A percentile compares a stretch with the other conserved stretches of the same genome.
These are phyloP conservation scores for Diaporthe capsici DNA, from an alignment of 2,329 filamentous ascomycete species.

Conservation along the genomic window DNA sequence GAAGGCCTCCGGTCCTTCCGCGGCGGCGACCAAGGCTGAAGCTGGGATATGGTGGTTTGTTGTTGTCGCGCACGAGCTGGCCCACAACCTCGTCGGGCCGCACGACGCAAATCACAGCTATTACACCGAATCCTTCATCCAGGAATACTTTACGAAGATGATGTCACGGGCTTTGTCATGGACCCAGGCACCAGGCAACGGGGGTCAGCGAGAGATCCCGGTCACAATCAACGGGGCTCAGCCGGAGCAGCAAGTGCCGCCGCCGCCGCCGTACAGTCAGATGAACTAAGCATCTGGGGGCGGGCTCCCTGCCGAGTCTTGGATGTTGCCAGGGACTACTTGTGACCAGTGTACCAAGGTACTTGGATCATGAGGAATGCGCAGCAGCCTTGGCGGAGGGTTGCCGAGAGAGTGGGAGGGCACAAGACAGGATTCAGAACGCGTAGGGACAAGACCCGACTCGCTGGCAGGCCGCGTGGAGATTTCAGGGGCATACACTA, in stretches of 20 bases:
- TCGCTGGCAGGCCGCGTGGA: conserved; percentile 18
- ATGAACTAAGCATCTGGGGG: neutral
- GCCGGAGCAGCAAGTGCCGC: conserved; percentile 22
- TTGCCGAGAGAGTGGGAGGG: conserved; percentile 13
- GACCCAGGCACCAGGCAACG: conserved; percentile 41
- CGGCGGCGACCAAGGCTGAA: conserved; percentile 66
- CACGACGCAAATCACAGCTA: conserved; percentile 87
- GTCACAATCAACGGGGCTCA: conserved; percentile 33
- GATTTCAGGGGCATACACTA: conserved; percentile 27
- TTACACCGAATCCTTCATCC: conserved; percentile 86
- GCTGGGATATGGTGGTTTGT: conserved; percentile 93
- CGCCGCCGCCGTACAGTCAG: conserved; percentile 42
- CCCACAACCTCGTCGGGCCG: conserved; percentile 87
- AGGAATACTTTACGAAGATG: conserved; percentile 82
- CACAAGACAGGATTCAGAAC: conserved; percentile 20
- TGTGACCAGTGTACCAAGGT: neutral
- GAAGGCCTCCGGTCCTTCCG: conserved; percentile 42
- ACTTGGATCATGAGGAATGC: neutral
- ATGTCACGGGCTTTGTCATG: conserved; percentile 65
- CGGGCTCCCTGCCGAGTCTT: neutral
- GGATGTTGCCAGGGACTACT: neutral
- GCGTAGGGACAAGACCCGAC: conserved; percentile 3
- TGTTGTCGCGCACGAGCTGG: conserved; percentile 94
- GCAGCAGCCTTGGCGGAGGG: neutral
- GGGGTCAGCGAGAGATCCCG: conserved; percentile 2